phyloP scores from a whole-genome alignment of 2,329 filamentous ascomycete species.

The Neofusicoccum sp. region DNA sequence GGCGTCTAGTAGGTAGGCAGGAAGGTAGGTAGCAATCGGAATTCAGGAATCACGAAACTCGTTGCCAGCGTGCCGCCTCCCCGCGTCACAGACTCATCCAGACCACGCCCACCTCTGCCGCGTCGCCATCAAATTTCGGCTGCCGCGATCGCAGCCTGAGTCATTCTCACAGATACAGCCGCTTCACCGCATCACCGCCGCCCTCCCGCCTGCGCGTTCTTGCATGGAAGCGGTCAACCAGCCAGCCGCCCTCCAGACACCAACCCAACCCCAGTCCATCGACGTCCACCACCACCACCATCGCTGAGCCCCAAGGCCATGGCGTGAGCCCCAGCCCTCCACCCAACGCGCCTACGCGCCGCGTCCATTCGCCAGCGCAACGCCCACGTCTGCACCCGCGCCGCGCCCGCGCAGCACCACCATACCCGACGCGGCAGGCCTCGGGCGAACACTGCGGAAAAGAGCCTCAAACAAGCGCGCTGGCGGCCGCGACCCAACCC shows the following conservation, averaged over 20 bases:
- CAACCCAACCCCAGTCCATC: neutral
- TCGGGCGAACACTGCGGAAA: neutral
- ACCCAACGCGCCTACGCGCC: neutral
- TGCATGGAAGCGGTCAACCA: conserved; percentile 1
- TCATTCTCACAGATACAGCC: neutral
- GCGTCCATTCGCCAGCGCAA: neutral
- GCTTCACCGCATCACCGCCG: neutral
- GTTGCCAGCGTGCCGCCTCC: neutral
- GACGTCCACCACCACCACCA: neutral
- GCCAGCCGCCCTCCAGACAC: neutral
- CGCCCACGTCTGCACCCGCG: neutral
- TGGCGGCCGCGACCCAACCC: neutral
- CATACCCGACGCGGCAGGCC: neutral
- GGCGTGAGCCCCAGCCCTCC: neutral
- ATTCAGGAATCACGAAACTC: neutral
- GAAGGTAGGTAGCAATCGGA: neutral
- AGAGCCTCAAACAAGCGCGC: neutral
- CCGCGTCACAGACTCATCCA: neutral
- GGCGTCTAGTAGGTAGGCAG: neutral
- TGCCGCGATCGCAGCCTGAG: neutral
- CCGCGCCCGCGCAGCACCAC: neutral
- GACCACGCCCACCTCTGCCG: neutral
- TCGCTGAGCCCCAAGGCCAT: neutral
- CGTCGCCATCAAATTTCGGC: neutral
- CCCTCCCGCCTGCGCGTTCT: neutral